phyloP scores from a whole-genome alignment of 495 filamentous ascomycete species.

The Penicillium bialowiezense region DNA sequence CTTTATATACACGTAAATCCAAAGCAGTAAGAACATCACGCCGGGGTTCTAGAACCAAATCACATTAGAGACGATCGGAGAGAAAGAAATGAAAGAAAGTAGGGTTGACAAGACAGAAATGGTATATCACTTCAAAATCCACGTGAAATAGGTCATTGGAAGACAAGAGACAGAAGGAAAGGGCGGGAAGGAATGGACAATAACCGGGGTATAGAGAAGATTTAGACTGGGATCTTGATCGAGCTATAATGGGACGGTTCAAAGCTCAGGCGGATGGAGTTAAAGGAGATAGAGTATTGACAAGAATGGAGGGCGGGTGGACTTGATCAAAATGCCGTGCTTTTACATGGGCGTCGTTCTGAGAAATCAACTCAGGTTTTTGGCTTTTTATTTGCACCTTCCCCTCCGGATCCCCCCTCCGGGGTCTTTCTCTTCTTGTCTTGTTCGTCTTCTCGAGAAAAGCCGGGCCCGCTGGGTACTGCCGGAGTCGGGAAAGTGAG shows the following conservation, averaged over 20 bases:
- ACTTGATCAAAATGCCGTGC: neutral
- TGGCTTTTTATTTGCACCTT: slow-evolving; percentile 45
- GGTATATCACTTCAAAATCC: slow-evolving; percentile 9
- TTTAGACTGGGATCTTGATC: slow-evolving; percentile 15
- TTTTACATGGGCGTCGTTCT: neutral
- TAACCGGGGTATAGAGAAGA: slow-evolving; percentile 24
- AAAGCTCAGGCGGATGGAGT: slow-evolving; percentile 1
- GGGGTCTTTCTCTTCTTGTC: slow-evolving; percentile 55
- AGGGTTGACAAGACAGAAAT: slow-evolving; percentile 2
- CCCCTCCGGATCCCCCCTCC: slow-evolving; percentile 39
- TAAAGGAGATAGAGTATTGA: slow-evolving; percentile 4
- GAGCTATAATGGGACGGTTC: slow-evolving; percentile 10
- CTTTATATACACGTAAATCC: slow-evolving; percentile 21
- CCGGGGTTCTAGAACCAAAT: slow-evolving; percentile 5
- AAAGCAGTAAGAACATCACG: slow-evolving; percentile 7
- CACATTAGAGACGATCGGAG: neutral
- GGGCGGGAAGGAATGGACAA: slow-evolving; percentile 13
- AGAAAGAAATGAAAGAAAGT: slow-evolving; percentile 1
- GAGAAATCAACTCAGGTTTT: slow-evolving; percentile 36
- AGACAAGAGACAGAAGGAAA: slow-evolving; percentile 9
- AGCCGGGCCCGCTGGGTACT: slow-evolving; percentile 65
- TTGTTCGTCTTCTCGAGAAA: slow-evolving; percentile 56
- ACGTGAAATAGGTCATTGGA: slow-evolving; percentile 2
- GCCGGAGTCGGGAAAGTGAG: slow-evolving; percentile 89
- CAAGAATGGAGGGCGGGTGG: slow-evolving; percentile 6